phyloP scores from a whole-genome alignment of 2,329 filamentous ascomycete genomes.

The Phyllosticta citrichinensis region DNA sequence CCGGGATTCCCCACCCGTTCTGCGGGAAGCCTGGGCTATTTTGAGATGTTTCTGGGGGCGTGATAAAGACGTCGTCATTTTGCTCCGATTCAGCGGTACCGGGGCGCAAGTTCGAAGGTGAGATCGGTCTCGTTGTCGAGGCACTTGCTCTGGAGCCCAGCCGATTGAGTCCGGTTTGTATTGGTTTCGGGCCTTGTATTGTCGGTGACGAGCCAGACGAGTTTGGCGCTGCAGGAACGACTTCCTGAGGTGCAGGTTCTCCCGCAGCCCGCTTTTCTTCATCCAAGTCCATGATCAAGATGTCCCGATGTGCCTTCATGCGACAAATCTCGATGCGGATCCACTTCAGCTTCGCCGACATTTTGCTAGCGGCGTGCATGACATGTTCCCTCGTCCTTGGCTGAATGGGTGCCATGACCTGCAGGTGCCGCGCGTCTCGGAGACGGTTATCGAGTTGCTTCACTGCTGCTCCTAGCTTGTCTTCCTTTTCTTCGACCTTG shows the following conservation, averaged over 20 bases:
- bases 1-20: constrained; percentile 20
- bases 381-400: constrained; percentile 81
- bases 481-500: constrained; percentile 74
- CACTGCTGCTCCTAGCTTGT: constrained; percentile 61
- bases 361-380: constrained; percentile 70
- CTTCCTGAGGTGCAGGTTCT: constrained; percentile 16
- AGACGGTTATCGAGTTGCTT: constrained; percentile 75
- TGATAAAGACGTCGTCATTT: constrained; percentile 31
- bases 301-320: constrained; percentile 81
- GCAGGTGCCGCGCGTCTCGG: constrained; percentile 80
- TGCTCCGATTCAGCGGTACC: constrained; percentile 13
- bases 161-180: constrained; percentile 19
- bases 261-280: constrained; percentile 51
- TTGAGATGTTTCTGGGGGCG: constrained; percentile 34
- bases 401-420: constrained; percentile 81
- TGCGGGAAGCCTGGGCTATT: constrained; percentile 25
- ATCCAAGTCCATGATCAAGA: constrained; percentile 73
- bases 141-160: constrained; percentile 29
- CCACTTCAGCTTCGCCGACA: constrained; percentile 88
- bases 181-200: not conserved
- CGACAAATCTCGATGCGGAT: constrained; percentile 89
- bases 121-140: constrained; percentile 17
- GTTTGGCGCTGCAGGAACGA: not conserved
- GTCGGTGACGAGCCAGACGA: constrained; percentile 1
- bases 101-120: constrained; percentile 21